These are phyloP conservation scores for Maudiozyma humilis DNA, from an alignment of 1,139 yeast species.

Conservation along the genomic window DNA sequence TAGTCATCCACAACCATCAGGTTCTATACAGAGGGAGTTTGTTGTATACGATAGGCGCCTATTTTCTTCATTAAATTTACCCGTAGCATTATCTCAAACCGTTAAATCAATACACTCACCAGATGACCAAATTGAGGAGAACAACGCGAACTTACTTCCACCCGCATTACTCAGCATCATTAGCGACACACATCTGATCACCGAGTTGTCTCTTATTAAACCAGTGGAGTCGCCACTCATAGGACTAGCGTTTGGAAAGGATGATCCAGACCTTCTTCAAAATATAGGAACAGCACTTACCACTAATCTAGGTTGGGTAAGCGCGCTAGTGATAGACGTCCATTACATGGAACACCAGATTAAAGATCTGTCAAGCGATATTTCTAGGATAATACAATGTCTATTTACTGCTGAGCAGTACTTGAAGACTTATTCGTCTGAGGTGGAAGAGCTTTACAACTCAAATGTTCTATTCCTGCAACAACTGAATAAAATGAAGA, in stretches of 20 bases:
- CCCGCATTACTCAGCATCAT: not conserved
- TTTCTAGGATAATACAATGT: slow-evolving; percentile 40
- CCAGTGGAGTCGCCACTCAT: slow-evolving; percentile 40
- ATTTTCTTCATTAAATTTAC: slow-evolving; percentile 32
- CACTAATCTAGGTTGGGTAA: slow-evolving; percentile 46
- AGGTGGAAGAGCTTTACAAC: slow-evolving; percentile 46
- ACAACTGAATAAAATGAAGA: slow-evolving; percentile 40
- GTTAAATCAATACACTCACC: not conserved
- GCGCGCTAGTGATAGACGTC: slow-evolving; percentile 42
- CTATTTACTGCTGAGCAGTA: slow-evolving; percentile 53
- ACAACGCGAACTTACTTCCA: not conserved
- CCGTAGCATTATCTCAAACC: slow-evolving; percentile 5
- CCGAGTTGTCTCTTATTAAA: slow-evolving; percentile 28
- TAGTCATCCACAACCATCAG: not conserved
- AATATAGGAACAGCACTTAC: slow-evolving; percentile 33
- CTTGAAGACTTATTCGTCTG: slow-evolving; percentile 43
- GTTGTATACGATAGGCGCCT: slow-evolving; percentile 54
- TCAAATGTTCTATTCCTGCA: slow-evolving; percentile 42
- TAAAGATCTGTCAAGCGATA: slow-evolving; percentile 23
- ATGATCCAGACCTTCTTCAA: slow-evolving; percentile 10
- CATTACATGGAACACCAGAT: slow-evolving; percentile 31
- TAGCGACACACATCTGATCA: not conserved
- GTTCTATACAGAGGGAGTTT: slow-evolving; percentile 34
- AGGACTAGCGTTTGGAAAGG: slow-evolving; percentile 14
- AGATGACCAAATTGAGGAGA: not conserved